Conservation (phyloP, 495 filamentous ascomycete genomes). For the Penicillium bialowiezense region DNA sequence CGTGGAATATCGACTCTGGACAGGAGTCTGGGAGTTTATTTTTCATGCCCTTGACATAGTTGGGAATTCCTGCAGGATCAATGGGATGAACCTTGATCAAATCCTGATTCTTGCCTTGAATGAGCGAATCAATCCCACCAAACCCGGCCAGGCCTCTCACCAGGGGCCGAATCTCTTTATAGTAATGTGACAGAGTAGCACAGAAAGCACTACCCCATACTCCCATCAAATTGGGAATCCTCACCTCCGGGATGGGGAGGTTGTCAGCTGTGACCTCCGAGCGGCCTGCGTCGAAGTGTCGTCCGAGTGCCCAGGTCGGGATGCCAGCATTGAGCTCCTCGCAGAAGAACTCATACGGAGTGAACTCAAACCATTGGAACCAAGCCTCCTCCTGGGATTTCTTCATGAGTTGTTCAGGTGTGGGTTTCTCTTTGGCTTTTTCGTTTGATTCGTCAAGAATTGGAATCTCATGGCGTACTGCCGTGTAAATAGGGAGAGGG, state of each 20-base stretch:
- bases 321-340: constrained; percentile 90
- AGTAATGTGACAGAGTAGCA: constrained; percentile 92
- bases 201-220: constrained; percentile 96
- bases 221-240: constrained; percentile 78
- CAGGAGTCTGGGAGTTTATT: constrained; percentile 67
- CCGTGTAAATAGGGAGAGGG: constrained; percentile 91
- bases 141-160: constrained; percentile 72
- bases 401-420: constrained; percentile 51
- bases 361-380: constrained; percentile 99
- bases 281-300: constrained; percentile 70
- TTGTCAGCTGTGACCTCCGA: constrained; percentile 55
- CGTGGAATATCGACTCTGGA: constrained; percentile 68
- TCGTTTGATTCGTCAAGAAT: constrained; percentile 40
- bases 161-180: constrained; percentile 83
- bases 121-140: constrained; percentile 74
- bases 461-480: constrained; percentile 95
- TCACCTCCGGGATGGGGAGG: constrained; percentile 72
- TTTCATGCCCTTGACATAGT: constrained; percentile 79
- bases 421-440: constrained; percentile 22
- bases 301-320: constrained; percentile 88
- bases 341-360: constrained; percentile 94
- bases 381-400: constrained; percentile 73
- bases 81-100: constrained; percentile 89
- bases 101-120: constrained; percentile 77
- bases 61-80: constrained; percentile 83